Conservation (phyloP, 345 rosid species). For the Gossypium turneri region DNA sequence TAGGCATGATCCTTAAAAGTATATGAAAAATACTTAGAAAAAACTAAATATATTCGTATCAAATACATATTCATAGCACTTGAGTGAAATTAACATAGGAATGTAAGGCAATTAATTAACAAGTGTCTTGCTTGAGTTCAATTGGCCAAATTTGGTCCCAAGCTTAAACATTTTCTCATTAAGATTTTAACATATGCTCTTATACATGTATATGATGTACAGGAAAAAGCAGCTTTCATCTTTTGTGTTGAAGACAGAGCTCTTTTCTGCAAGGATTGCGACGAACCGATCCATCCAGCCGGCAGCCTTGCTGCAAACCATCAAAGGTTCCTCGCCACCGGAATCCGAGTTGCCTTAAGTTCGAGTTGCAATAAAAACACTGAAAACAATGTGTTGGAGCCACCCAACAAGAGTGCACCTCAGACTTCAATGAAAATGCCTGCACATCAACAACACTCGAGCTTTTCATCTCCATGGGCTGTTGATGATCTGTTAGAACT, state of each 20-base stretch:
- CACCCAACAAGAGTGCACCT: conserved; percentile 48
- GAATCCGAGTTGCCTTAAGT: conserved; percentile 74
- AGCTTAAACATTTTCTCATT: too few species aligned
- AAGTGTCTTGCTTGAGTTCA: too few species aligned
- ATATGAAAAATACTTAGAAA: too few species aligned
- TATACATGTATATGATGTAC: conserved; percentile 3
- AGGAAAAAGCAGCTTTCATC: conserved; percentile 96
- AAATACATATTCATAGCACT: too few species aligned
- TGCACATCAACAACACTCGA: conserved; percentile 45
- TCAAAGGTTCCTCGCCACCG: conserved; percentile 88
- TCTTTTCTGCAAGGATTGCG: conserved; percentile 80
- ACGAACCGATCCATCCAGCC: conserved; percentile 69
- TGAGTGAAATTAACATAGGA: background rate
- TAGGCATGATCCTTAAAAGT: background rate
- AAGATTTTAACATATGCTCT: background rate
- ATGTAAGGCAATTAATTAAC: background rate
- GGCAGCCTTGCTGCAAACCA: conserved; percentile 84
- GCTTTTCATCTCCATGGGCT: conserved; percentile 54
- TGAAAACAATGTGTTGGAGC: conserved; percentile 48
- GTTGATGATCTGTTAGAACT: conserved; percentile 72
- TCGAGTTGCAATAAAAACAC: conserved; percentile 50
- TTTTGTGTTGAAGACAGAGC: conserved; percentile 99
- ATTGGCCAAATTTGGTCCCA: too few species aligned
- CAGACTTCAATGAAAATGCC: conserved; percentile 39
- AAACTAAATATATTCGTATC: background rate